Evolutionary conservation across 345 rosid species (phyloP).

Genomic region (Syzygium aqueum): DNA sequence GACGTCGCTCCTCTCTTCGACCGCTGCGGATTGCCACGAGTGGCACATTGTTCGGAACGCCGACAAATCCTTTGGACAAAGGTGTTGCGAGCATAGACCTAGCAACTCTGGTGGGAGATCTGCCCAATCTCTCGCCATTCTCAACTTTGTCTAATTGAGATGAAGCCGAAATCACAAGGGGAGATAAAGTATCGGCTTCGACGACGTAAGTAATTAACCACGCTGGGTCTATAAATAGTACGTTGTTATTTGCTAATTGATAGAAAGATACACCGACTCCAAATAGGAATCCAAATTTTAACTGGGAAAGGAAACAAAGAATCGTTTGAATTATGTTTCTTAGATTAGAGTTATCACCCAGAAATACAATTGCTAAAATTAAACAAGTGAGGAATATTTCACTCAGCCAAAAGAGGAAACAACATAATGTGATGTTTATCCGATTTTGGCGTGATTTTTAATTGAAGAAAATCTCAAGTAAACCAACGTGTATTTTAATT

Average conservation of each 20-base stretch:
- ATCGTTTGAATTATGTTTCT: not conserved
- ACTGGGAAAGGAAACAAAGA: not conserved
- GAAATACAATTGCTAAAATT: not conserved
- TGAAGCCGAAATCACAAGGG: not conserved
- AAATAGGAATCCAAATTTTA: not conserved
- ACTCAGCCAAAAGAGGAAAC: not conserved
- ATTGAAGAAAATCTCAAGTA: not conserved
- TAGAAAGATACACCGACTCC: not conserved
- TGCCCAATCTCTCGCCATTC: not conserved
- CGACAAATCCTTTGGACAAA: no score
- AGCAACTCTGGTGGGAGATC: not conserved
- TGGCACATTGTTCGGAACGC: not conserved
- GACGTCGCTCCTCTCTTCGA: not conserved
- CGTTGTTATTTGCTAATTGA: not conserved
- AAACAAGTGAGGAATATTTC: not conserved
- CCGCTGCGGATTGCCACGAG: not conserved
- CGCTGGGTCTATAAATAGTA: no score
- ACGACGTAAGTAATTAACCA: not conserved
- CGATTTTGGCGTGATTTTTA: not conserved
- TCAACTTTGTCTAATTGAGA: not conserved
- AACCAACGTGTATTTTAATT: not conserved
- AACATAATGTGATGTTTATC: not conserved
- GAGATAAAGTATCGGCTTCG: not conserved
- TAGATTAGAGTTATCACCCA: not conserved
- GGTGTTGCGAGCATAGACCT: not conserved